phyloP scores from a whole-genome alignment of 306 rosid species.

The Comarum palustre region DNA sequence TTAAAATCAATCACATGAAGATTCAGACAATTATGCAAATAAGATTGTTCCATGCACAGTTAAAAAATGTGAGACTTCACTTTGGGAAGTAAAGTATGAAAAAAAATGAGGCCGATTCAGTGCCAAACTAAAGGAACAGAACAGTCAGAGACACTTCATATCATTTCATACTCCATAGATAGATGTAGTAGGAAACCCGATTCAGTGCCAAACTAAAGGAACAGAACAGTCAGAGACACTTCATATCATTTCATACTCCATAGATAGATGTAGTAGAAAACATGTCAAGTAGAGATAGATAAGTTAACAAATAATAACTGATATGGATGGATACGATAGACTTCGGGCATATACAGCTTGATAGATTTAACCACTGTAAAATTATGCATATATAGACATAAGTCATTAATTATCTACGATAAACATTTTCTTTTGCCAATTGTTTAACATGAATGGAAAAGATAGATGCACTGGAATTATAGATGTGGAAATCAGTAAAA shows the following conservation, averaged over 20 bases:
- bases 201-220: neutral
- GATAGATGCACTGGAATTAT: neutral
- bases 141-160: neutral
- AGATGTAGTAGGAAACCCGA: neutral
- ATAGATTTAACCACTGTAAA: neutral
- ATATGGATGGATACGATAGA: neutral
- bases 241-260: neutral
- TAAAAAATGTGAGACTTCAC: neutral
- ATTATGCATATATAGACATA: neutral
- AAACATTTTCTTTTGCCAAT: neutral
- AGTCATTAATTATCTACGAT: neutral
- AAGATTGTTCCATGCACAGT: neutral
- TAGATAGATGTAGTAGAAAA: neutral
- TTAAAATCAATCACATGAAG: slow-evolving; percentile 6
- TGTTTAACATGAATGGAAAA: neutral
- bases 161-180: neutral
- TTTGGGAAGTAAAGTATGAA: neutral
- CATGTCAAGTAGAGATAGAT: neutral
- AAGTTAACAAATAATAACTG: neutral
- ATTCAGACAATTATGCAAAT: slow-evolving; percentile 20
- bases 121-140: neutral
- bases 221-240: neutral
- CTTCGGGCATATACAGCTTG: neutral
- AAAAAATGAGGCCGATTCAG: neutral
- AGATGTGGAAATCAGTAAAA: neutral